Conservation (phyloP, 768 basidiomycete species). For the Naganishia friedmannii region DNA sequence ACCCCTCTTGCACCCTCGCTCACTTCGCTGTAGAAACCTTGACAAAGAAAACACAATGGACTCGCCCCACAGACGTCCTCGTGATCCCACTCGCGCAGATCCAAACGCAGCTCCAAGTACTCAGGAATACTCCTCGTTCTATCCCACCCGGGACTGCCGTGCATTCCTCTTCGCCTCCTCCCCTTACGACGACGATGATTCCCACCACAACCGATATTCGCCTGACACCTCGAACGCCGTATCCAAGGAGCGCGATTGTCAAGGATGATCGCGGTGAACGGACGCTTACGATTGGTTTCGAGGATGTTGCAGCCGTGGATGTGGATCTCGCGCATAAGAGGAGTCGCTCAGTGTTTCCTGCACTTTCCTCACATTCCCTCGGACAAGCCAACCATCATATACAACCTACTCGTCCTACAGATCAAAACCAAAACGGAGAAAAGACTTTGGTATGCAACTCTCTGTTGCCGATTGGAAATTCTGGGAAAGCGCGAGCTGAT, state of each 20-base stretch:
- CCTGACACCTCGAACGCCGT: background rate
- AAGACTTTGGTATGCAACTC: background rate
- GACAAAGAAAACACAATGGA: slow-evolving; percentile 87
- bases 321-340: background rate
- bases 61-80: slow-evolving; percentile 72
- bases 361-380: background rate
- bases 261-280: background rate
- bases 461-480: background rate
- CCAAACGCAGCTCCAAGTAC: background rate
- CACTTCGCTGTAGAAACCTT: too few relatives aligned
- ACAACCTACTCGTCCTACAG: too few relatives aligned
- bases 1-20: too few relatives aligned
- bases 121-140: background rate
- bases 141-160: background rate
- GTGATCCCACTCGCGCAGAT: slow-evolving; percentile 71
- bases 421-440: background rate
- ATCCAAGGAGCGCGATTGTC: background rate
- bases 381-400: too few relatives aligned
- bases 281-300: background rate
- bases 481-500: background rate
- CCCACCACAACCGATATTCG: background rate
- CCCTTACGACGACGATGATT: too few relatives aligned
- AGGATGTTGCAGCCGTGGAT: background rate
- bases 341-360: background rate
- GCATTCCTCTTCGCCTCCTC: too few relatives aligned